Conservation (phyloP, 176 grass and related monocot species). For the Guadua angustifolia region DNA sequence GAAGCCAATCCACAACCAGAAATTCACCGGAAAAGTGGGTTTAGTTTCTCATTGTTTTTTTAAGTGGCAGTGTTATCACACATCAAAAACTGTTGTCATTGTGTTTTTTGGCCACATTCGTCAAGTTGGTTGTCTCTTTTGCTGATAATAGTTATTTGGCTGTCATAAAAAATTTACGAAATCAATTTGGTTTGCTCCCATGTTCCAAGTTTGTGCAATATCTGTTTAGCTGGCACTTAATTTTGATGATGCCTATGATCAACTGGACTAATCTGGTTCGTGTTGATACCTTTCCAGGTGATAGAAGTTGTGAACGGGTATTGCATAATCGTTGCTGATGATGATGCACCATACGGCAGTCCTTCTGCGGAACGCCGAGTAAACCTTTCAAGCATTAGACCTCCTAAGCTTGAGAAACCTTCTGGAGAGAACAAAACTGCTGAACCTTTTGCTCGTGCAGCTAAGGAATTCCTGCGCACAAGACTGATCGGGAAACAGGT, state of each 20-base stretch:
- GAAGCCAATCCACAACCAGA: constrained; percentile 85
- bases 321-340: constrained; percentile 91
- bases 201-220: no score
- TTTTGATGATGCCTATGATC: no score
- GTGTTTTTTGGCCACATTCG: no score
- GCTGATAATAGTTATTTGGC: no score
- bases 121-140: no score
- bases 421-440: constrained; percentile 32
- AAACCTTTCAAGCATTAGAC: constrained; percentile 89
- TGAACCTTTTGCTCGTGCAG: constrained; percentile 75
- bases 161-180: no score
- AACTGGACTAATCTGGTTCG: not conserved
- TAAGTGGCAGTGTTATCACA: no score
- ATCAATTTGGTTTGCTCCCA: no score
- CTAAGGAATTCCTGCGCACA: constrained; percentile 84
- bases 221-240: no score
- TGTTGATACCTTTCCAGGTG: not conserved
- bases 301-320: constrained; percentile 90
- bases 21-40: constrained; percentile 84
- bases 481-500: constrained; percentile 90
- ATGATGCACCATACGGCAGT: constrained; percentile 66
- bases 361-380: constrained; percentile 75
- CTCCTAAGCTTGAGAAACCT: constrained; percentile 77
- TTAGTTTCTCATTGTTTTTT: constrained; percentile 1
- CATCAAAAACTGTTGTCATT: no score